Conservation (phyloP, 2,329 filamentous ascomycete species). For the Nemania sp. region DNA sequence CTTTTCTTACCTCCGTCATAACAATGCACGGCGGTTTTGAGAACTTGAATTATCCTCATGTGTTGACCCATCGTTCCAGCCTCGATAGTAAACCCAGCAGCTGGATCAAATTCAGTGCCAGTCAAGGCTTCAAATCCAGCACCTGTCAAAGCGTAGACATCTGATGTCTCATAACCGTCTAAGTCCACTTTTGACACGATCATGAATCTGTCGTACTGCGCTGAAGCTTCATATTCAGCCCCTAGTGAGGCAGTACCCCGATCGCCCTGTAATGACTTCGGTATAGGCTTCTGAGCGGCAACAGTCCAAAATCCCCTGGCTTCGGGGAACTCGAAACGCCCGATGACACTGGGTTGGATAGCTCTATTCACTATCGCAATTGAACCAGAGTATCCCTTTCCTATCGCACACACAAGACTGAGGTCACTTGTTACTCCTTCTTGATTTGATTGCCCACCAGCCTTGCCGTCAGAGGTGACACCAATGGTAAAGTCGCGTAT, state of each 20-base stretch:
- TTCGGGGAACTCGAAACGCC: conserved; percentile 71
- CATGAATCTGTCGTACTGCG: conserved; percentile 76
- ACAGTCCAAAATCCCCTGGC: conserved; percentile 83
- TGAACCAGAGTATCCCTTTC: conserved; percentile 67
- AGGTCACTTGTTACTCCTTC: conserved; percentile 58
- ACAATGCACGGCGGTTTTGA: conserved; percentile 83
- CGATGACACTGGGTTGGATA: conserved; percentile 72
- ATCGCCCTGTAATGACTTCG: conserved; percentile 59
- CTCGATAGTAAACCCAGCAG: conserved; percentile 83
- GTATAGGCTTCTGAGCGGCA: conserved; percentile 66
- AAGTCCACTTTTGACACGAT: conserved; percentile 75
- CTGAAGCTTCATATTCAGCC: conserved; percentile 60
- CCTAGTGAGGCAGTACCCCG: conserved; percentile 54
- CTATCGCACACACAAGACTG: conserved; percentile 63
- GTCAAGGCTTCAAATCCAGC: conserved; percentile 74
- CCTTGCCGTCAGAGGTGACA: conserved; percentile 50
- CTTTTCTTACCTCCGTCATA: conserved; percentile 79
- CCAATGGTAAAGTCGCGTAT: conserved; percentile 76
- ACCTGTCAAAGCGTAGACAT: conserved; percentile 75
- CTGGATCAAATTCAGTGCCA: conserved; percentile 88
- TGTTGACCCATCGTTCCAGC: conserved; percentile 81
- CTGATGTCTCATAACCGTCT: conserved; percentile 73
- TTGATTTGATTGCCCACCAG: conserved; percentile 49
- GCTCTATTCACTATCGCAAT: conserved; percentile 78
- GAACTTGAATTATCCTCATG: conserved; percentile 81